Evolutionary conservation across 192 early-diverging fungal species (phyloP).

Genomic region (Podila epigama): DNA sequence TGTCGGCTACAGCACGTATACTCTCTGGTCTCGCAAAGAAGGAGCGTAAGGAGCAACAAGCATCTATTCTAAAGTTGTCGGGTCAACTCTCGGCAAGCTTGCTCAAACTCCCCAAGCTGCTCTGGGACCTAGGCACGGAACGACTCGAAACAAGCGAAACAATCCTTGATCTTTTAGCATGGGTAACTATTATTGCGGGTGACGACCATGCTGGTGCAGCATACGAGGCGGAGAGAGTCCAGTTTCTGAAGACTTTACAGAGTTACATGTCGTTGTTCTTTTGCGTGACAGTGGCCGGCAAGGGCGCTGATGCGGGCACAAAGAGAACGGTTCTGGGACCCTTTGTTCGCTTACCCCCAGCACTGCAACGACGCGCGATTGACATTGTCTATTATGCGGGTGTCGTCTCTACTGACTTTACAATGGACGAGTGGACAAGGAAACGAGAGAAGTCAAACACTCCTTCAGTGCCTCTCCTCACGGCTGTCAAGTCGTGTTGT

Average conservation of each 20-base stretch:
- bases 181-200: slow-evolving; percentile 32
- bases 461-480: slow-evolving; percentile 8
- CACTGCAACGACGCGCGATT: slow-evolving; percentile 52
- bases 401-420: neutral
- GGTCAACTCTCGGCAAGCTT: slow-evolving; percentile 42
- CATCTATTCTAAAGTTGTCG: slow-evolving; percentile 26
- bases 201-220: slow-evolving; percentile 4
- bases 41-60: slow-evolving; percentile 23
- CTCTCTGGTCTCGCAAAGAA: slow-evolving; percentile 19
- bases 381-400: slow-evolving; percentile 55
- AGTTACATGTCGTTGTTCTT: slow-evolving; percentile 40
- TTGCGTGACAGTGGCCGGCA: slow-evolving; percentile 26
- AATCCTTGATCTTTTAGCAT: slow-evolving; percentile 38
- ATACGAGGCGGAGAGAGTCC: slow-evolving; percentile 16
- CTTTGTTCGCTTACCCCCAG: slow-evolving; percentile 47
- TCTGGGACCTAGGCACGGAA: slow-evolving; percentile 58
- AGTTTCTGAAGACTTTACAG: slow-evolving; percentile 35
- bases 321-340: slow-evolving; percentile 53
- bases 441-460: neutral
- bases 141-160: slow-evolving; percentile 55
- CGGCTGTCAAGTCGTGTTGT: slow-evolving; percentile 39
- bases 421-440: neutral
- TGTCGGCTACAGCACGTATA: neutral
- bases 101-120: slow-evolving; percentile 54
- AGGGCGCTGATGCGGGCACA: slow-evolving; percentile 5